A percentile compares a stretch with the other conserved stretches of the same genome.
Evolutionary conservation across 805 yeast genomes (phyloP).

Genomic region (Yamadazyma akitaensis): DNA sequence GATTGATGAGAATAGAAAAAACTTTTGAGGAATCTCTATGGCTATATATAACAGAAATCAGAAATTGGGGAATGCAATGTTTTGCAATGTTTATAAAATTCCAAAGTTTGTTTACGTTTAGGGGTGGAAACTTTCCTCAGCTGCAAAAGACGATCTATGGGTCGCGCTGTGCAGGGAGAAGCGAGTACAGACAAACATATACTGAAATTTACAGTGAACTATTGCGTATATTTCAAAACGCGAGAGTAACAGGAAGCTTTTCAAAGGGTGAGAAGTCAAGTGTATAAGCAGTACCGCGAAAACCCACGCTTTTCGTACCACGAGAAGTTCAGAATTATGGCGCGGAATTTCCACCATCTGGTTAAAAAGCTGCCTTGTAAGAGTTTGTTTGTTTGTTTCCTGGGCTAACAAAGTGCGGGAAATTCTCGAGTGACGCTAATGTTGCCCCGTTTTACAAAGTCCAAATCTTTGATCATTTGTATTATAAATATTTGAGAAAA

Average conservation of each 20-base stretch:
- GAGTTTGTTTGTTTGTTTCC: constrained; percentile 1
- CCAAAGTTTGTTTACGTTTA: constrained; percentile 1
- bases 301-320: not conserved
- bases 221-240: not conserved
- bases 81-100: not conserved
- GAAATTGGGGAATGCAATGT: not conserved
- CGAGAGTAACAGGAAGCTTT: not conserved
- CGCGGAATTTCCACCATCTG: not conserved
- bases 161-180: not conserved
- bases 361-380: not conserved
- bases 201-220: not conserved
- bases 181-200: not conserved
- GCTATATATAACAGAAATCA: not conserved
- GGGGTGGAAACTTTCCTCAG: not conserved
- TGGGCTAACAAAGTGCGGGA: constrained; percentile 6
- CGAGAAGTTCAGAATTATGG: not conserved
- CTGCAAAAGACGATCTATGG: not conserved
- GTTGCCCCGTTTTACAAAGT: not conserved
- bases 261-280: not conserved
- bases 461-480: not conserved
- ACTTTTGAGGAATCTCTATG: not conserved
- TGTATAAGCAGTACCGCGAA: not conserved
- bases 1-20: constrained; percentile 2
- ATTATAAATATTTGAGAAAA: constrained; percentile 7
- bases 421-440: not conserved